Conservation (phyloP, 306 rosid species). For the Acacia acuminata region DNA sequence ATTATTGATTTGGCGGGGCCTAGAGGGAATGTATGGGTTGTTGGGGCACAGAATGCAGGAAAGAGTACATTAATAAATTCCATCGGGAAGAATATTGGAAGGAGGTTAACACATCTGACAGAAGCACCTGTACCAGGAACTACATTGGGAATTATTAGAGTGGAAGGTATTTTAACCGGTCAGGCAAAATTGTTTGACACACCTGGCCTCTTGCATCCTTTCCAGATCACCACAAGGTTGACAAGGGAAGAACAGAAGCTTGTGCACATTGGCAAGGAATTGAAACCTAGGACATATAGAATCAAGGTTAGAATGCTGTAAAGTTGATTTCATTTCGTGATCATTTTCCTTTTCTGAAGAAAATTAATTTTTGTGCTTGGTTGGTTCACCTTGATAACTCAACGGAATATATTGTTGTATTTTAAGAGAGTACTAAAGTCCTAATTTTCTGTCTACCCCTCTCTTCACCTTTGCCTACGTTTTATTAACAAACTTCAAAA, state of each 20-base stretch:
- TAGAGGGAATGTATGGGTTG: slow-evolving; percentile 90
- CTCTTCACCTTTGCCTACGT: not conserved
- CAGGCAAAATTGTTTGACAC: slow-evolving; percentile 91
- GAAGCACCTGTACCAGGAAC: slow-evolving; percentile 98
- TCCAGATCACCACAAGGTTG: slow-evolving; percentile 84
- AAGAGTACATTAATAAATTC: slow-evolving; percentile 88
- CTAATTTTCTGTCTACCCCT: not conserved
- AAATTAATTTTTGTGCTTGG: not conserved
- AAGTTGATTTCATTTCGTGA: not conserved
- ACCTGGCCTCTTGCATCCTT: slow-evolving; percentile 89
- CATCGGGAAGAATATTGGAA: slow-evolving; percentile 62
- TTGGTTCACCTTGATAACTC: not conserved
- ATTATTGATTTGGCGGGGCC: slow-evolving; percentile 68
- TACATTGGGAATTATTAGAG: slow-evolving; percentile 89
- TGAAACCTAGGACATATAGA: slow-evolving; percentile 92
- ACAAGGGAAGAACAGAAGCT: slow-evolving; percentile 85
- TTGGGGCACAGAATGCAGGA: slow-evolving; percentile 97
- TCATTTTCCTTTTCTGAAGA: not conserved
- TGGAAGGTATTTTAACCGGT: slow-evolving; percentile 83
- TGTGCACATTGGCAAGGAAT: slow-evolving; percentile 82
- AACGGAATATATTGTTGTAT: not conserved
- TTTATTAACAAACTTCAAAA: not conserved
- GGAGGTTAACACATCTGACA: slow-evolving; percentile 73
- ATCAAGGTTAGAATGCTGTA: slow-evolving; percentile 63
- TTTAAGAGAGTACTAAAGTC: not conserved